phyloP scores from a whole-genome alignment of 257 asterid genomes.

The Primulina huaijiensis region DNA sequence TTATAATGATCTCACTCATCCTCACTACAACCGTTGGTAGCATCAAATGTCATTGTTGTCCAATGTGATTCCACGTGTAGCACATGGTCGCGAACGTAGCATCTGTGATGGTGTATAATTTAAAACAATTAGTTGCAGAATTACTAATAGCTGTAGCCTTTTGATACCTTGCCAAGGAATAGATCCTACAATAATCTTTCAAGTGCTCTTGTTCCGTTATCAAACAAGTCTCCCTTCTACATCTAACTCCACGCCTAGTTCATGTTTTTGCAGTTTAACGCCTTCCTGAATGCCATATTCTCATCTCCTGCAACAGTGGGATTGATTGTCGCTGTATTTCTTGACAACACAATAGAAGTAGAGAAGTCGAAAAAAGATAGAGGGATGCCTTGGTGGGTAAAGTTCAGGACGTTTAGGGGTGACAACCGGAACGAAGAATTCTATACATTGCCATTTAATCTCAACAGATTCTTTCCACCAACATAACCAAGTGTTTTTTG shows the following conservation, averaged over 20 bases:
- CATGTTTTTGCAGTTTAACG: conserved; percentile 68
- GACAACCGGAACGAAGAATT: conserved; percentile 92
- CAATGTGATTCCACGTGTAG: not conserved
- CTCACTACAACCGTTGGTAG: not conserved
- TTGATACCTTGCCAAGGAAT: not conserved
- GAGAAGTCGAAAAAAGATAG: conserved; percentile 90
- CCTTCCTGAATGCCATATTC: conserved; percentile 81
- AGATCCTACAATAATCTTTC: not conserved
- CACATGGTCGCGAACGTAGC: not conserved
- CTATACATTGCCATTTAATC: conserved; percentile 91
- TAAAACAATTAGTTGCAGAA: too few relatives aligned
- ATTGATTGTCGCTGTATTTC: conserved; percentile 72
- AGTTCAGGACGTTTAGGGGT: conserved; percentile 89
- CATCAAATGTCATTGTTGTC: not conserved
- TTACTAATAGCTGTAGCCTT: not conserved
- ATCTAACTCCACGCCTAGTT: not conserved
- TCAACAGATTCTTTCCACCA: conserved; percentile 95
- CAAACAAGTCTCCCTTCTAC: not conserved
- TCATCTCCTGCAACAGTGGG: conserved; percentile 87
- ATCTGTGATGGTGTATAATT: not conserved
- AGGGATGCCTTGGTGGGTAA: conserved; percentile 99
- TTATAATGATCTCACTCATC: not conserved
- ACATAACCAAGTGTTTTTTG: conserved; percentile 38
- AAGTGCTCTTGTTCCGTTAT: not conserved
- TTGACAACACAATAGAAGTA: conserved; percentile 92